Evolutionary conservation across 2,329 filamentous ascomycete genomes (phyloP).

Genomic region (Aspergillus neoniger): DNA sequence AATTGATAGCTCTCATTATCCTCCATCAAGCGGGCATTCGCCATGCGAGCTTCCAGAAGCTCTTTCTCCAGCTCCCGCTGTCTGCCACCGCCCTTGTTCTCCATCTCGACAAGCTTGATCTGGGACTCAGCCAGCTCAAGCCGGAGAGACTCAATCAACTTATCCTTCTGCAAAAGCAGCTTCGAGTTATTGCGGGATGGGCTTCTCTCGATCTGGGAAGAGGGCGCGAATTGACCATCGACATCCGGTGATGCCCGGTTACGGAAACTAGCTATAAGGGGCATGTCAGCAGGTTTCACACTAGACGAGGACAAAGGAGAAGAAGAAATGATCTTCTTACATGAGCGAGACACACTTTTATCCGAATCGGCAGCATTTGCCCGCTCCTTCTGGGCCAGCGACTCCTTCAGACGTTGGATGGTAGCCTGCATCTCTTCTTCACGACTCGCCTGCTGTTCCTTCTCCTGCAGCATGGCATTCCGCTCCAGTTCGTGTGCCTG

Average conservation of each 20-base stretch:
- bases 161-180: slow-evolving; percentile 90
- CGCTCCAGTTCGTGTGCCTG: slow-evolving; percentile 89
- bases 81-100: slow-evolving; percentile 86
- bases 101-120: slow-evolving; percentile 91
- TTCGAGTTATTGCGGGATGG: slow-evolving; percentile 89
- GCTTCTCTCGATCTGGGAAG: slow-evolving; percentile 79
- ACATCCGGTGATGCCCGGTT: slow-evolving; percentile 63
- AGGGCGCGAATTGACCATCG: slow-evolving; percentile 83
- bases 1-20: slow-evolving; percentile 98
- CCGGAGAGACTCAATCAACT: slow-evolving; percentile 87
- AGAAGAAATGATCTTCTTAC: slow-evolving; percentile 41
- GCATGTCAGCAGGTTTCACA: slow-evolving; percentile 23
- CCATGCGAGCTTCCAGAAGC: slow-evolving; percentile 89
- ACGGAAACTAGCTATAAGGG: slow-evolving; percentile 45
- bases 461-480: slow-evolving; percentile 83
- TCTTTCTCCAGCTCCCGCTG: slow-evolving; percentile 87
- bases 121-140: slow-evolving; percentile 92
- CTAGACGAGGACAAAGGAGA: background rate
- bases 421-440: slow-evolving; percentile 90
- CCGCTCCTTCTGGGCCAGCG: slow-evolving; percentile 72
- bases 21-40: slow-evolving; percentile 94
- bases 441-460: slow-evolving; percentile 78
- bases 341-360: slow-evolving; percentile 53
- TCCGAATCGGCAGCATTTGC: slow-evolving; percentile 54
- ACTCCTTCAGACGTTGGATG: slow-evolving; percentile 90